Evolutionary conservation across 179 eudicot species (phyloP), one percentile per base, ranked within the genome.

Genomic region (Gypsophila paniculata): DNA sequence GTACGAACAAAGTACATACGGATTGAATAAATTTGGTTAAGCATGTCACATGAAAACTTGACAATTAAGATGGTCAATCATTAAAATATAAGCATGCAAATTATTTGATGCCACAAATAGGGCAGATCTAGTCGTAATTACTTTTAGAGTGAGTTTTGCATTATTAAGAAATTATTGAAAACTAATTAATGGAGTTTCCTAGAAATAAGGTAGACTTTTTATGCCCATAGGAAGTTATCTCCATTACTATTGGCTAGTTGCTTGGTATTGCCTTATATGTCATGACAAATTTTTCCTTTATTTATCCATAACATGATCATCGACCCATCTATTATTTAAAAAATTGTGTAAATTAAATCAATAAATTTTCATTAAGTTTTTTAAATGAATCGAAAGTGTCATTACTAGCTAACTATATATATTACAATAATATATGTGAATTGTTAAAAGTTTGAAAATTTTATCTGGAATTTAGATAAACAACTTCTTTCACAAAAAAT

Each of bases 1-100:
- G 52, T 46, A 46, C 52, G 52, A 46, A 8, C 23, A 55, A 9
- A 55, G 60, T 55, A 55, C 60, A 55, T 55, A 55, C 60, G 60
- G 60, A 8, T n/a, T 8, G 60, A 55, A 55, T 55, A 1, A 55
- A 6, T 55, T 42, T 22, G 23, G 21, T 18, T 4, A 8, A 55
- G 34, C 34, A 29, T 55, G 26, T 55, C 60, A 55, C 60, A 22
- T 55, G 60, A 19, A 55, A 55, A 55, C 60, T 55, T 19, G 11
- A n/a, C 12, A 55, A 19, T 55, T 18, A 55, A 19, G 34, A 18
- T 55, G 12, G 60, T 18, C 23, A 19, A 22, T 5, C 60, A 55
- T 18, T 2, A 5, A 0, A 18, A 18, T 18, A 55, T 18, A 55
- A 21, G 4, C 22, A 55, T 21, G 3, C 60, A 19, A 19, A 55